A percentile compares a stretch with the other conserved stretches of the same genome.
These are phyloP conservation scores for Puccinia polysora DNA, from an alignment of 1,284 basidiomycete species.

Conservation along the genomic window DNA sequence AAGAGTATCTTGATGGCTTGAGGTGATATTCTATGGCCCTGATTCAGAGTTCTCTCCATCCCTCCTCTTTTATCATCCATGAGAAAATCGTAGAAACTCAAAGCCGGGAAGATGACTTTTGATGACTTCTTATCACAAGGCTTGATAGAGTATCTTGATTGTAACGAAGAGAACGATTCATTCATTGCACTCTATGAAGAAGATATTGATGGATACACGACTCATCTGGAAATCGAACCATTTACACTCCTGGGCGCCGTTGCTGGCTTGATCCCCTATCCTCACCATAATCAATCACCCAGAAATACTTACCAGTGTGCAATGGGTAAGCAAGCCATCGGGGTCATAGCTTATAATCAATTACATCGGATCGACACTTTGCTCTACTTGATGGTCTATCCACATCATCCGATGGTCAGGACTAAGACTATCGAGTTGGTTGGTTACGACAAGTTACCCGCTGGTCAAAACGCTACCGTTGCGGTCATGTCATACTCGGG, in stretches of 20 bases:
- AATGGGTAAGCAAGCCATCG: slow-evolving; percentile 99
- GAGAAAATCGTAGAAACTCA: slow-evolving; percentile 68
- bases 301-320: slow-evolving; percentile 99
- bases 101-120: slow-evolving; percentile 73
- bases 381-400: slow-evolving; percentile 97
- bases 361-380: slow-evolving; percentile 96
- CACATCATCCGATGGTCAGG: slow-evolving; percentile 99
- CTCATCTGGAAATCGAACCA: slow-evolving; percentile 97
- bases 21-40: not conserved
- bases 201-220: slow-evolving; percentile 74
- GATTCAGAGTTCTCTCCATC: not conserved
- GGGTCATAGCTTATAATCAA: slow-evolving; percentile 98
- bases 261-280: slow-evolving; percentile 96
- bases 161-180: slow-evolving; percentile 98
- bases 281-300: slow-evolving; percentile 98
- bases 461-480: slow-evolving; percentile 96
- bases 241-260: slow-evolving; percentile 97
- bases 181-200: slow-evolving; percentile 92
- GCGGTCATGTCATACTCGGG: slow-evolving; percentile 99
- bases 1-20: not conserved
- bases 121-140: slow-evolving; percentile 91
- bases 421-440: slow-evolving; percentile 96
- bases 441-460: slow-evolving; percentile 92
- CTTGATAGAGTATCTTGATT: slow-evolving; percentile 98
- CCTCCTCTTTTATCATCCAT: too few relatives aligned